A percentile compares a stretch with the other conserved stretches of the same genome.
These are phyloP conservation scores for Orbilia brochopaga DNA, from an alignment of 2,329 filamentous ascomycete species.

Conservation along the genomic window DNA sequence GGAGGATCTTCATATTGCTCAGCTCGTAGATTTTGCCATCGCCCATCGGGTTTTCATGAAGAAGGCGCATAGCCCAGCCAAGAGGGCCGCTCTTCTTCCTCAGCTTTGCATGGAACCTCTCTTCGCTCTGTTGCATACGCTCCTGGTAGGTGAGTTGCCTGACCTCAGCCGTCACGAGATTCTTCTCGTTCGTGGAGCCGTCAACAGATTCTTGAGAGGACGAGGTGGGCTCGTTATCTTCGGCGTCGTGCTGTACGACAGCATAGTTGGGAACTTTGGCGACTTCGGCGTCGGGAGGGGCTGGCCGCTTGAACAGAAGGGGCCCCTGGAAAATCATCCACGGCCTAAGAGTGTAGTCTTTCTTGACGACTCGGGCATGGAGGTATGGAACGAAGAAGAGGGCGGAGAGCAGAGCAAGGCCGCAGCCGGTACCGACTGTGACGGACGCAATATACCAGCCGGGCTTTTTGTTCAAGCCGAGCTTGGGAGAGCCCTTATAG, in stretches of 20 bases:
- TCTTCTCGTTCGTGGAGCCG: slow-evolving; percentile 59
- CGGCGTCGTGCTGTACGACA: slow-evolving; percentile 71
- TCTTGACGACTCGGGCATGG: slow-evolving; percentile 65
- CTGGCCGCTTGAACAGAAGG: slow-evolving; percentile 61
- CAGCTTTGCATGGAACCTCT: slow-evolving; percentile 69
- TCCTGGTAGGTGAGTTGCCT: slow-evolving; percentile 68
- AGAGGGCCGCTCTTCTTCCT: slow-evolving; percentile 69
- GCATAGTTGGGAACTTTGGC: slow-evolving; percentile 76
- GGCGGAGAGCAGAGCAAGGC: slow-evolving; percentile 61
- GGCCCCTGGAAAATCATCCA: slow-evolving; percentile 65
- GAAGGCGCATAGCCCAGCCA: slow-evolving; percentile 81
- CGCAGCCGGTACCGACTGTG: slow-evolving; percentile 64
- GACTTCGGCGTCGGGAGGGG: slow-evolving; percentile 59
- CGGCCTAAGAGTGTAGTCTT: slow-evolving; percentile 67
- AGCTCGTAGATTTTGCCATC: slow-evolving; percentile 75
- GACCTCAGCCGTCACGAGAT: slow-evolving; percentile 61
- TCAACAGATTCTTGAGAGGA: slow-evolving; percentile 54
- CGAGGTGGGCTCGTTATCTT: slow-evolving; percentile 59
- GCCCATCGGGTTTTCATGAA: slow-evolving; percentile 75
- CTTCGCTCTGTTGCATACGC: slow-evolving; percentile 65
- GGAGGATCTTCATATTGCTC: slow-evolving; percentile 69
- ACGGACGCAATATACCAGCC: slow-evolving; percentile 67
- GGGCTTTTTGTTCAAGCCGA: slow-evolving; percentile 71
- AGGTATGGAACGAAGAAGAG: slow-evolving; percentile 68
- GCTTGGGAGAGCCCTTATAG: slow-evolving; percentile 77